phyloP scores from a whole-genome alignment of 2,329 filamentous ascomycete species.

The Colletotrichum orchidophilum region DNA sequence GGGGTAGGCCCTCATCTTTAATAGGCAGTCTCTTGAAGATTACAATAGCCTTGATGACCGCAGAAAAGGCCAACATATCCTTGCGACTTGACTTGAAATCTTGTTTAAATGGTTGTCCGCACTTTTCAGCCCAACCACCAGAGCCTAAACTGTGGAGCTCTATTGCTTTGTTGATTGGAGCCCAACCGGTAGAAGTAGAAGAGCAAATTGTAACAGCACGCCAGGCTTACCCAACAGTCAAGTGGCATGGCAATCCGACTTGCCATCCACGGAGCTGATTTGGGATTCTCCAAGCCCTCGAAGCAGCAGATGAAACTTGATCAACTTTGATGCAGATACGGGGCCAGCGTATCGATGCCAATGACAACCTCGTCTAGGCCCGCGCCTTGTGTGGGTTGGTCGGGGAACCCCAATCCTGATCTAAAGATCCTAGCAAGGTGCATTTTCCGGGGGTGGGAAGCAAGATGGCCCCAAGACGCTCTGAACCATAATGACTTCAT shows the following conservation, averaged over 20 bases:
- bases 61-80: not conserved
- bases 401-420: not conserved
- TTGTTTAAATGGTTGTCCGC: not conserved
- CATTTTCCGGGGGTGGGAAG: slow-evolving; percentile 1
- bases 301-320: not conserved
- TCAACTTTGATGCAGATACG: not conserved
- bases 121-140: not conserved
- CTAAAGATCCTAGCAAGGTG: not conserved
- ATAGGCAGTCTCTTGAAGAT: not conserved
- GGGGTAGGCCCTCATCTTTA: not conserved
- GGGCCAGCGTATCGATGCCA: not conserved
- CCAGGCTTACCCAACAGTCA: no score
- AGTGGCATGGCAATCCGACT: not conserved
- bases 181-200: not conserved
- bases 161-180: not conserved
- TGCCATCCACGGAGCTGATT: not conserved
- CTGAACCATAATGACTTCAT: slow-evolving; percentile 31
- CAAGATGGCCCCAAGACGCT: not conserved
- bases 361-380: no score
- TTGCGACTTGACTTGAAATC: not conserved
- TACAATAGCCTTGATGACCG: no score
- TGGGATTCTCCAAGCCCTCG: not conserved
- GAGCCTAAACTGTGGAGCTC: not conserved
- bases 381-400: not conserved
- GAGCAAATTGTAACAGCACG: not conserved